Evolutionary conservation across 139 green algal genomes (phyloP), one percentile per base, ranked within the genome.

Genomic region (Chlamydomonas sp.): DNA sequence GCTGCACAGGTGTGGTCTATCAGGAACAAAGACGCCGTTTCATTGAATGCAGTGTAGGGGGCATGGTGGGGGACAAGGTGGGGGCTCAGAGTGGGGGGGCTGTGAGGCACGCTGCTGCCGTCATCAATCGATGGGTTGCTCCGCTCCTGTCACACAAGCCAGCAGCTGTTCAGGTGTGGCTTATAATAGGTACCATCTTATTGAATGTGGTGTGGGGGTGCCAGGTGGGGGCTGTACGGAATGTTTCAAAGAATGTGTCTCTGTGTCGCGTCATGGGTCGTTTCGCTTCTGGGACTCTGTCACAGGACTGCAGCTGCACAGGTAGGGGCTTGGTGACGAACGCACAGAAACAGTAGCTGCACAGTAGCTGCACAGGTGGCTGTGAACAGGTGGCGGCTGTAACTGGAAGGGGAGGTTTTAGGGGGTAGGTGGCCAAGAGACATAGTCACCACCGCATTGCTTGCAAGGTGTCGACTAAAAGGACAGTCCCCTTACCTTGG

Each of bases 211-310:
- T n/a, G n/a, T n/a, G n/a, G n/a, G 54, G 20, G 16, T 28, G 24
- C n/a, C 16, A 16, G 24, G 54, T 35, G 54, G n/a, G 54, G 24
- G 13, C 8, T 24, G 6, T 24, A 28, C 29, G 6, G 20, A 8
- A 24, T 28, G 20, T 29, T 66, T 16, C 58, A 20, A 30, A 20
- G 31, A 37, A 20, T 30, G 8, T 66, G 58, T 39, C 24, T 29
- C n/a, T 30, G 5, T 66, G 48, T 75, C 60, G 13, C 36, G 71
- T 64, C 81, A 89, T 73, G 83, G 81, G 26, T 39, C 43, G 58
- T 63, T 90, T 48, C 58, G 83, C 28, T 35, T 89, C 10, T 90
- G 85, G 85, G 77, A 88, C 49, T 89, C 87, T 64, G 59, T 73
- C 2, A 66, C 67, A 0, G 81, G 75, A 2, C 49, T 65, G 35